phyloP scores from a whole-genome alignment of 768 basidiomycete genomes.

The Crucibulum laeve region DNA sequence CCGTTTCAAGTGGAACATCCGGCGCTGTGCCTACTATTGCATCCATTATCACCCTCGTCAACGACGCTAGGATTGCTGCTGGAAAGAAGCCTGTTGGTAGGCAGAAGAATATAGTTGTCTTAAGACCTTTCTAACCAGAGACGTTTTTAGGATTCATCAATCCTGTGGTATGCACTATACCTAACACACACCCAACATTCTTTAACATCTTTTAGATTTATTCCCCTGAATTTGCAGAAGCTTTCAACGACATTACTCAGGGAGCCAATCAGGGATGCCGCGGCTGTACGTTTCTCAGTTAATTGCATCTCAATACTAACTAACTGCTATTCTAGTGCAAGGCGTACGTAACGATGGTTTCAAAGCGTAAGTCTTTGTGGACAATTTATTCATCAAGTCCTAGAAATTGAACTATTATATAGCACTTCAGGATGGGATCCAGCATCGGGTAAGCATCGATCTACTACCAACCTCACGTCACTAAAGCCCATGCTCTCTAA shows the following conservation, averaged over 20 bases:
- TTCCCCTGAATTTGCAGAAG: slow-evolving; percentile 23
- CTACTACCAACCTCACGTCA: neutral
- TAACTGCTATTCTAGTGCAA: slow-evolving; percentile 23
- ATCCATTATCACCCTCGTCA: slow-evolving; percentile 32
- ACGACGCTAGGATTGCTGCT: slow-evolving; percentile 29
- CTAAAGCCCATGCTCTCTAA: slow-evolving; percentile 1
- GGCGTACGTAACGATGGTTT: slow-evolving; percentile 27
- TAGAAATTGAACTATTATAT: slow-evolving; percentile 1
- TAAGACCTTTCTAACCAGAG: neutral
- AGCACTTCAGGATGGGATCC: slow-evolving; percentile 40
- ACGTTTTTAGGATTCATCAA: slow-evolving; percentile 36
- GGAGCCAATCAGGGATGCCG: slow-evolving; percentile 44
- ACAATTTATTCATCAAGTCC: neutral
- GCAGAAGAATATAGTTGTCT: slow-evolving; percentile 2
- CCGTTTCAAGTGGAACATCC: slow-evolving; percentile 22
- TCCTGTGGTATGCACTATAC: slow-evolving; percentile 25
- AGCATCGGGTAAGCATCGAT: slow-evolving; percentile 26
- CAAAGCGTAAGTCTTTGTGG: slow-evolving; percentile 21
- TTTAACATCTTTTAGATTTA: slow-evolving; percentile 15
- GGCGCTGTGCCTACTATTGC: slow-evolving; percentile 28
- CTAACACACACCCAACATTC: neutral
- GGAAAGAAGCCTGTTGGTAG: slow-evolving; percentile 29
- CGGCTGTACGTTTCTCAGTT: slow-evolving; percentile 21
- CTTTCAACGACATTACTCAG: slow-evolving; percentile 37
- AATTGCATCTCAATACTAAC: neutral